phyloP scores from a whole-genome alignment of 2,329 filamentous ascomycete genomes.

The Emmonsiellopsis sp. region DNA sequence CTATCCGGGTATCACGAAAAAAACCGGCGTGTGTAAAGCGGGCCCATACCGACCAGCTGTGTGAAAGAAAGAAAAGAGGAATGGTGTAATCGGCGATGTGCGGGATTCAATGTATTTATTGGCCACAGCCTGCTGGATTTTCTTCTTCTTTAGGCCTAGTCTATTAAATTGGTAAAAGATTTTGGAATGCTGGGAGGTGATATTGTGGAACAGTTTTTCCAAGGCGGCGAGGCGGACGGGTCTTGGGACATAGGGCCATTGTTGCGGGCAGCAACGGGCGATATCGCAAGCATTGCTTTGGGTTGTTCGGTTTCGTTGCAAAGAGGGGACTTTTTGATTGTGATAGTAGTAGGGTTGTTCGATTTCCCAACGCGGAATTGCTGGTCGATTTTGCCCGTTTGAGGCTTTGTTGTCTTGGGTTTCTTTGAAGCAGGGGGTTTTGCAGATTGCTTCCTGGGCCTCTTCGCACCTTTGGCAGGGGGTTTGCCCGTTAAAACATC shows the following conservation, averaged over 20 bases:
- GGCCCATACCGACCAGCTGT: neutral
- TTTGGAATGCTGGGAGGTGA: conserved; percentile 13
- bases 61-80: neutral
- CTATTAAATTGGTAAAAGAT: conserved; percentile 2
- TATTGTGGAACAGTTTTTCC: conserved; percentile 11
- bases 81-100: neutral
- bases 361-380: conserved; percentile 9
- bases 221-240: conserved; percentile 5
- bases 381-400: conserved; percentile 5
- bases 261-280: conserved; percentile 25
- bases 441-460: neutral
- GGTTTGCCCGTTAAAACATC: conserved; percentile 16
- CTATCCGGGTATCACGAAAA: conserved; percentile 1
- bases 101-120: neutral
- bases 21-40: neutral
- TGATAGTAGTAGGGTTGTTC: neutral
- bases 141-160: neutral
- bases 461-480: conserved; percentile 15
- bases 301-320: conserved; percentile 17
- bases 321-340: conserved; percentile 14
- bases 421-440: conserved; percentile 8
- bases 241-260: conserved; percentile 27
- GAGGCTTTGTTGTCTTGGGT: conserved; percentile 2
- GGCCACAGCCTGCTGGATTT: neutral
- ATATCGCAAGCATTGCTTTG: conserved; percentile 28